Evolutionary conservation across 306 rosid genomes (phyloP).

Genomic region (Citrullus amarus): DNA sequence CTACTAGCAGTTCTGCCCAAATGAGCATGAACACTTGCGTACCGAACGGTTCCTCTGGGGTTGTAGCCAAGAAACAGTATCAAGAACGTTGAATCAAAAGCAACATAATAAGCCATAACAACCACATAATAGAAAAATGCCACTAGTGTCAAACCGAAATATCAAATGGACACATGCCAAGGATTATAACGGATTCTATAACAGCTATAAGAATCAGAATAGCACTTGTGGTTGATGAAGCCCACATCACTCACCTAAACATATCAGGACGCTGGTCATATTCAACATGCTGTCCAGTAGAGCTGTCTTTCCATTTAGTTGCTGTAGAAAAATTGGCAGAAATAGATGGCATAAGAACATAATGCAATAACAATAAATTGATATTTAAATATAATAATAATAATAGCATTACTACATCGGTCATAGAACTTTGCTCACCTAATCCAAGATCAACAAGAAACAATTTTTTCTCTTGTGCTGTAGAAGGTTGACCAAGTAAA

Average conservation of each 20-base stretch:
- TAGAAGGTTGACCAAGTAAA: conserved; percentile 91
- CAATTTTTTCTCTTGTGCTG: conserved; percentile 80
- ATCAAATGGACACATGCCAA: background rate
- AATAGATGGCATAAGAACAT: conserved; percentile 2
- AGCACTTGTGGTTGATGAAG: background rate
- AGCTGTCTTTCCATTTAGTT: conserved; percentile 76
- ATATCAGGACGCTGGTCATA: conserved; percentile 96
- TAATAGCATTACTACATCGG: background rate
- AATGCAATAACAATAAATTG: conserved; percentile 2
- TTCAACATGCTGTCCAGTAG: conserved; percentile 73
- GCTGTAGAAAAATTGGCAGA: conserved; percentile 35
- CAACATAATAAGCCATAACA: background rate
- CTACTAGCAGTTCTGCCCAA: conserved; percentile 94
- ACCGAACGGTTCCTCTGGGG: conserved; percentile 84
- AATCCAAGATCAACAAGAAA: conserved; percentile 94
- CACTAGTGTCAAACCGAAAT: background rate
- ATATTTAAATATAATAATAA: background rate
- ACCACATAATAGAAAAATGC: background rate
- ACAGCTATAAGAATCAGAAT: background rate
- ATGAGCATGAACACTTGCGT: conserved; percentile 97
- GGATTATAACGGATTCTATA: background rate
- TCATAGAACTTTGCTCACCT: conserved; percentile 32
- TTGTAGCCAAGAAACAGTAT: conserved; percentile 1
- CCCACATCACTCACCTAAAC: conserved; percentile 48
- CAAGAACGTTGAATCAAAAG: background rate